phyloP scores from a whole-genome alignment of 2,329 filamentous ascomycete species.

The Exophiala oligosperma region DNA sequence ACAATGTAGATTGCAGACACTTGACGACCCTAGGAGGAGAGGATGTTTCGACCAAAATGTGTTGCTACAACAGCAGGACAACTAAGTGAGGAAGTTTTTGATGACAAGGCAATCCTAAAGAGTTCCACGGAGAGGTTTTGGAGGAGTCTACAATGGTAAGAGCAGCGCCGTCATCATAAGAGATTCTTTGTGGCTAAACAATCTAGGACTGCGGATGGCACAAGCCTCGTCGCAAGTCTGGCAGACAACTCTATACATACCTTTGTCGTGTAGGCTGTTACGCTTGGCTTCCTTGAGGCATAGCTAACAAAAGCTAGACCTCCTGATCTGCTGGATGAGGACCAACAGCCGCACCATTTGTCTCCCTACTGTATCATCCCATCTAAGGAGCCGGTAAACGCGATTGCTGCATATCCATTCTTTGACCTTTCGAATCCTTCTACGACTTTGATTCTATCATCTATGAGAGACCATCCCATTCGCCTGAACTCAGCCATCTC shows the following conservation, averaged over 20 bases:
- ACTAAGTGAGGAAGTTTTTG: neutral
- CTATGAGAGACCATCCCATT: conserved; percentile 56
- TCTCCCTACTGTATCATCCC: conserved; percentile 47
- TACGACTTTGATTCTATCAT: conserved; percentile 53
- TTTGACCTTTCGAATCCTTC: conserved; percentile 54
- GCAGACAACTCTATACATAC: conserved; percentile 53
- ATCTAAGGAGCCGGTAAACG: conserved; percentile 53
- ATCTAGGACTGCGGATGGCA: conserved; percentile 56
- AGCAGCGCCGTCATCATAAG: neutral
- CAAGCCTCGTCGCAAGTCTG: conserved; percentile 55
- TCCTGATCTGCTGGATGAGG: conserved; percentile 47
- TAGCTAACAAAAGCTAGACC: conserved; percentile 37
- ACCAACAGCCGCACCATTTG: conserved; percentile 38
- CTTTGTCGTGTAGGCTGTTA: conserved; percentile 50
- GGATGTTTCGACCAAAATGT: conserved; percentile 16
- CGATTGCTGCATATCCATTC: conserved; percentile 55
- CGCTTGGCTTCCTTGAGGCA: neutral
- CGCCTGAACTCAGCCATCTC: conserved; percentile 56
- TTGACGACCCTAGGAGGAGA: neutral
- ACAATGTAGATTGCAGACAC: too few relatives aligned
- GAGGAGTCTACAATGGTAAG: conserved; percentile 48
- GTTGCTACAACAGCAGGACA: conserved; percentile 9
- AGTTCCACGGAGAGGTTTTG: conserved; percentile 39
- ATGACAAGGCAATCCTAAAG: neutral
- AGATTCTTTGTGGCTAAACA: neutral